Evolutionary conservation across 805 yeast genomes (phyloP), one percentile per base, ranked within the genome.

Genomic region (Candida incommunis): DNA sequence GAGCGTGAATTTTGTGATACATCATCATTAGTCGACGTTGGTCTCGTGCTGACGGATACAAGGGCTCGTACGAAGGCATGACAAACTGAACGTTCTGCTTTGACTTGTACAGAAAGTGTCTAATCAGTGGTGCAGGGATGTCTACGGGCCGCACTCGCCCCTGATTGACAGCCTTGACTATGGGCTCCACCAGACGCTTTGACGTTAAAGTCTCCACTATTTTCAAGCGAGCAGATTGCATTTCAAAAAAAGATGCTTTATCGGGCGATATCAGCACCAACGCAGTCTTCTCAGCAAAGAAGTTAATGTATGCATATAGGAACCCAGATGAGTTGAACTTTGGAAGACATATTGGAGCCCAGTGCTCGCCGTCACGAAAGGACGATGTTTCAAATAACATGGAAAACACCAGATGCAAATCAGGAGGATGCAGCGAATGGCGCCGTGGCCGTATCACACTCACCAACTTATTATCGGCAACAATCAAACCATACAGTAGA

Each of bases 301-400:
- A 77, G 47, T 77, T 78, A 40, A 87, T 82, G 55, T 82, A 85
- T 11, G 86, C 78, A 56, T 92, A 83, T 3, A 90, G 63, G 55
- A 88, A 92, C 7, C 98, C 98, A 50, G 78, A 78, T 1, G 85
- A 66, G 57, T 92, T 90, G 66, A 90, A 90, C 52, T 82, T 77
- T 0, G 97, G 95, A 59, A 90, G 69, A 61, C 98, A 90, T 0
- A 90, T 69, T 0, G 98, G 98, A 11, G 84, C 74, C 97, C 97
- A 92, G 47, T 86, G 75, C 56, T 88, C 96, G 21, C 65, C 66
- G 25, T 66, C 67, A 22, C 66, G 66, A 50, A 75, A 69, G 0
- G 76, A 67, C 41, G 66, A 63, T n/a, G 77, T 73, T 50, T 72
- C 75, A 54, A 75, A 75, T 1, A 90, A 74, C 63, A 86, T 74